These are phyloP conservation scores for Massospora cicadina DNA, from an alignment of 371 early-diverging fungal genomes.

Conservation along the genomic window DNA sequence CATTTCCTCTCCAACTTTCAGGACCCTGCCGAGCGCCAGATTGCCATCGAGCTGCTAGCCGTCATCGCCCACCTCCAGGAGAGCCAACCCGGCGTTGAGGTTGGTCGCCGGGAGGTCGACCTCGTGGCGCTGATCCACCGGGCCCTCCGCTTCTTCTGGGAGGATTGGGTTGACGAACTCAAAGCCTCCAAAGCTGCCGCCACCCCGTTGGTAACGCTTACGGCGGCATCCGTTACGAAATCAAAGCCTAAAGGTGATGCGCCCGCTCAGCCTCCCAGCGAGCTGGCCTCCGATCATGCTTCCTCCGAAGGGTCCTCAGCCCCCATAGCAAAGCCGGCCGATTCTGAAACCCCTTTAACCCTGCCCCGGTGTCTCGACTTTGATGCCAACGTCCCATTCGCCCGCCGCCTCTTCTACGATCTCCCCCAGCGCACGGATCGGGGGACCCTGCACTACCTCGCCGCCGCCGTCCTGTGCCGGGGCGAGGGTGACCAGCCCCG, in stretches of 20 bases:
- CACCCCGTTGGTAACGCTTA: constrained; percentile 3
- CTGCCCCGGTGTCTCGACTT: constrained; percentile 19
- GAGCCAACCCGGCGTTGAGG: constrained; percentile 34
- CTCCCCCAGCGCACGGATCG: constrained; percentile 44
- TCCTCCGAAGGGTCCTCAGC: not conserved
- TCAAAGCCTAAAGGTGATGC: not conserved
- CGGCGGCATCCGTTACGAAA: constrained; percentile 3
- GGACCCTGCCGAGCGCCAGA: constrained; percentile 74
- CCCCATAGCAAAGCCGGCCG: not conserved
- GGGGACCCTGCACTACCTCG: constrained; percentile 49
- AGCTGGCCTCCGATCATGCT: not conserved
- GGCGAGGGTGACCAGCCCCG: not conserved
- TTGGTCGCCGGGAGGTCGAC: constrained; percentile 33
- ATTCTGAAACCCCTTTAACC: not conserved
- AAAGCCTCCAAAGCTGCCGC: constrained; percentile 16
- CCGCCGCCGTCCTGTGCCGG: constrained; percentile 16
- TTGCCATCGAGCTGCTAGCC: constrained; percentile 50
- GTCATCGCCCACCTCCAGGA: constrained; percentile 45
- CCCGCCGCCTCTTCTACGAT: constrained; percentile 60
- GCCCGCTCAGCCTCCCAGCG: not conserved
- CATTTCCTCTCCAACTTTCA: constrained; percentile 38
- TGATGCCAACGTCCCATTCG: constrained; percentile 39
- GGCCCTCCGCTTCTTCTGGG: constrained; percentile 50
- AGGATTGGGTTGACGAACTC: constrained; percentile 33
- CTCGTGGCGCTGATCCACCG: constrained; percentile 37